These are phyloP conservation scores for Mortierella sp. DNA, from an alignment of 371 early-diverging fungal genomes.

Conservation along the genomic window DNA sequence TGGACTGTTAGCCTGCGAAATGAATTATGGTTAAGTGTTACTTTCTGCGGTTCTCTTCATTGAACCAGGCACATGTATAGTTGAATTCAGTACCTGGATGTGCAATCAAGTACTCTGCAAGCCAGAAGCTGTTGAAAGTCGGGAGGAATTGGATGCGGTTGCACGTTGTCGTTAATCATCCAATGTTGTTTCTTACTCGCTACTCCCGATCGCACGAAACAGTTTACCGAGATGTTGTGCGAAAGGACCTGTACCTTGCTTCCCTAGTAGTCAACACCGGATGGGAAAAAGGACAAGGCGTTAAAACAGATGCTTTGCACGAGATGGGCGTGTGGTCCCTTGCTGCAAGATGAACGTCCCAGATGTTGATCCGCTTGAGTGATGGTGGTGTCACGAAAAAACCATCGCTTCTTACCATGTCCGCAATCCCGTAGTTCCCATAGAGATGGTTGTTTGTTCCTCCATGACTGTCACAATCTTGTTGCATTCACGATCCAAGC, in stretches of 20 bases:
- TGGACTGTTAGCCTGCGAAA: not conserved
- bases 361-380: too few relatives aligned
- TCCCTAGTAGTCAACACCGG: slow-evolving; percentile 19
- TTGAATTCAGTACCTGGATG: slow-evolving; percentile 32
- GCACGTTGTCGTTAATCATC: too few relatives aligned
- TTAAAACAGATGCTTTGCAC: not conserved
- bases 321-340: too few relatives aligned
- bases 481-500: slow-evolving; percentile 29
- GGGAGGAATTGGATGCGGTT: not conserved
- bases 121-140: slow-evolving; percentile 36
- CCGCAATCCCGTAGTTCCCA: slow-evolving; percentile 47
- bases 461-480: slow-evolving; percentile 52
- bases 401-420: slow-evolving; percentile 34
- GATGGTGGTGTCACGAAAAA: too few relatives aligned
- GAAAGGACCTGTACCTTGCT: slow-evolving; percentile 49
- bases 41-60: too few relatives aligned
- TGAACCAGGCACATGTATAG: not conserved
- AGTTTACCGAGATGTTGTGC: too few relatives aligned
- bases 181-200: slow-evolving; percentile 28
- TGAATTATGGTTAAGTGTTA: not conserved
- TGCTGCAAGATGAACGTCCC: too few relatives aligned
- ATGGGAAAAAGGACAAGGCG: not conserved
- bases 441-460: slow-evolving; percentile 47
- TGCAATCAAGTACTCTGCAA: slow-evolving; percentile 42
- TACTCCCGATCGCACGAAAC: too few relatives aligned